Evolutionary conservation across 495 filamentous ascomycete species (phyloP), one percentile per base, ranked within the genome.

Genomic region (Neurospora sp.): DNA sequence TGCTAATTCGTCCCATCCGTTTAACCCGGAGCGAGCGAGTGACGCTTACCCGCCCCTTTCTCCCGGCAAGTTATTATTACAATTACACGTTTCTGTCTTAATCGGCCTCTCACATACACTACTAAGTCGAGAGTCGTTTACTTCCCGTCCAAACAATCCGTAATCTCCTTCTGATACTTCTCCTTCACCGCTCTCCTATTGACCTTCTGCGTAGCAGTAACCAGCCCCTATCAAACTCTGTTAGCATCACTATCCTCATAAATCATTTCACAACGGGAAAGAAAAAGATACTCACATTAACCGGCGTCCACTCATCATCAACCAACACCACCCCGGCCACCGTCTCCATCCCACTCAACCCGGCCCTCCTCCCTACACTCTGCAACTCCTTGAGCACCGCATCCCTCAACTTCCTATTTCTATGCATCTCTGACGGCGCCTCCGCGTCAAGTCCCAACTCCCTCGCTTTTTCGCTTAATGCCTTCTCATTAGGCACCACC

Each of bases 271-370:
- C 69, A 35, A 14, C 5, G 17, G 40, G 20, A 53, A 10, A 42
- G 4, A 5, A 68, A 70, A 42, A 14, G 8, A 69, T 14, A 80
- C 87, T 87, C 79, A 90, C 89, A 79, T 86, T 90, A 17, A 83
- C 81, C 37, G 89, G 89, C 70, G 88, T 90, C 89, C 89, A 91
- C 79, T 91, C 89, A 75, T 90, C 89, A 68, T 90, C 88, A 1
- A 84, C 83, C 39, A 91, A 35, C 71, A 90, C 88, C 31, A 90
- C 86, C 27, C 88, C 88, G 5, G 81, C 81, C 37, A 91, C 83
- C 44, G 87, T 86, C 84, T 91, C 89, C 68, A 90, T 85, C 3
- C 78, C 77, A 9, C 79, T 81, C 35, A 91, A 76, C 16, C 87
- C 86, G 8, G 83, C 86, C 77, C 82, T 84, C 79, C 80, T 84